Evolutionary conservation across 2,329 filamentous ascomycete genomes (phyloP), one percentile per base, ranked within the genome.

Genomic region (Xylaria sp.): DNA sequence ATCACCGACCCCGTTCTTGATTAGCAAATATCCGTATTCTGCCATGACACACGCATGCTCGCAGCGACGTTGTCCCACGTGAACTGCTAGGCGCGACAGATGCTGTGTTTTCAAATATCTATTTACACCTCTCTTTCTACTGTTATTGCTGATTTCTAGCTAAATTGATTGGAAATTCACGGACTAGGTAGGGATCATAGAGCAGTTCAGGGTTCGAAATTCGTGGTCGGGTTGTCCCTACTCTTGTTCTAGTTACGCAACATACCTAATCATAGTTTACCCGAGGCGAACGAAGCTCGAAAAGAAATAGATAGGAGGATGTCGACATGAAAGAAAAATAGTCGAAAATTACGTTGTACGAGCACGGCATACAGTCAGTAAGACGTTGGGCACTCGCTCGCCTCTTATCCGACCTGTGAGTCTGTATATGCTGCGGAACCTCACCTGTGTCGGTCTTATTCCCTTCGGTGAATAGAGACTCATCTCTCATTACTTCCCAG

Each of bases 21-120:
- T 38, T 53, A 42, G 45, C 38, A 45, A 62, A 44, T 63, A 51
- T 53, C 45, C 42, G 29, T 27, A 22, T 13, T 47, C 47, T 59
- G 25, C 49, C n/a, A 50, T 54, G 27, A 39, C 27, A 39, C 27
- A 50, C 51, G 51, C 60, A 42, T 61, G 44, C 36, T 31, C 56
- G 39, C 54, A 69, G 51, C 38, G 9, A 39, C 36, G 25, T 29
- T 61, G 67, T 69, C 51, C 50, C 54, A 69, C 61, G 29, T 61
- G 61, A 56, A 59, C 29, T 56, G 44, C 47, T 25, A 61, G 36
- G 33, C 39, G 53, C 50, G 49, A 27, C 20, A 49, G 36, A 5
- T 55, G 22, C 25, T 6, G 27, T 62, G 33, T 39, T n/a, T 33
- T 11, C 13, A 44, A 42, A 17, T 11, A 31, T 44, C 27, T 22